A percentile compares a stretch with the other conserved stretches of the same genome.
These are phyloP conservation scores for Colletotrichum cuscutae DNA, from an alignment of 2,329 filamentous ascomycete genomes.

Conservation along the genomic window DNA sequence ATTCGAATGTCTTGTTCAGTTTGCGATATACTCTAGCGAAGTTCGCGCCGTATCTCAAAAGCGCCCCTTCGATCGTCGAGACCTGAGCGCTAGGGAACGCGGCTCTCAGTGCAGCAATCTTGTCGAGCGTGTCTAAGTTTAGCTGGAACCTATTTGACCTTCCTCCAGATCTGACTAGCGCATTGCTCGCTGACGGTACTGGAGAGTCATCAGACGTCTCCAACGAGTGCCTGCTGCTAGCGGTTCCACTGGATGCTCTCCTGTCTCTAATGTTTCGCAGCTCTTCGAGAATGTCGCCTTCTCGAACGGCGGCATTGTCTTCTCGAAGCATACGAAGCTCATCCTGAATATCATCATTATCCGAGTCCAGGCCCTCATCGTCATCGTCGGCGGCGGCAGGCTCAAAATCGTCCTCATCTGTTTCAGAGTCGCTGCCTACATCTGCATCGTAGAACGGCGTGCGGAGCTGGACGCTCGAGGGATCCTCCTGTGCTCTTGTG, in stretches of 20 bases:
- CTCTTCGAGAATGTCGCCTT: constrained; percentile 37
- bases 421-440: constrained; percentile 39
- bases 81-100: constrained; percentile 56
- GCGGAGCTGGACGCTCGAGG: constrained; percentile 40
- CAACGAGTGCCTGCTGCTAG: not conserved
- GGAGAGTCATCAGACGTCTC: not conserved
- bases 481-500: constrained; percentile 33
- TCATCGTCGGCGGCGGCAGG: constrained; percentile 4
- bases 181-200: constrained; percentile 7
- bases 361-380: constrained; percentile 36
- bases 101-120: constrained; percentile 48
- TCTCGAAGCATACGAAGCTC: constrained; percentile 56
- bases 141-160: not conserved
- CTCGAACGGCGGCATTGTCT: constrained; percentile 47
- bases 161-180: constrained; percentile 7
- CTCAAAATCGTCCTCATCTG: constrained; percentile 37
- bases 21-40: constrained; percentile 50
- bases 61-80: constrained; percentile 47
- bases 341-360: constrained; percentile 40
- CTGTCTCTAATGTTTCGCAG: constrained; percentile 16
- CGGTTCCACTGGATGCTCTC: not conserved
- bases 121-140: constrained; percentile 42
- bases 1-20: constrained; percentile 41
- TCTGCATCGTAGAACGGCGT: constrained; percentile 46
- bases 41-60: constrained; percentile 47